These are phyloP conservation scores for Onygenales sp. DNA, from an alignment of 2,329 filamentous ascomycete genomes.

Conservation along the genomic window DNA sequence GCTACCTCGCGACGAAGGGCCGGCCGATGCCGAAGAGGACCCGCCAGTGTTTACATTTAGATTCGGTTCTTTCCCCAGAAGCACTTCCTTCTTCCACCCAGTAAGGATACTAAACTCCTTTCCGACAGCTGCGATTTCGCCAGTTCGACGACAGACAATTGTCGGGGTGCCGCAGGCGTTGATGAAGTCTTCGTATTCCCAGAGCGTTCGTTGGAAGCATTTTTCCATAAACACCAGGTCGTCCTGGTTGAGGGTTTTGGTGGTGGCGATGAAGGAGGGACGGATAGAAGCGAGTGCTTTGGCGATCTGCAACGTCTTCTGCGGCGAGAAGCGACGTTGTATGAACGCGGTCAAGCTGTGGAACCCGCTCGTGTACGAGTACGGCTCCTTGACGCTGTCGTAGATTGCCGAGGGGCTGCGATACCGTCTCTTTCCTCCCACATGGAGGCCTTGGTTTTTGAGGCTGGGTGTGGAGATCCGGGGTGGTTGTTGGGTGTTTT, in stretches of 20 bases:
- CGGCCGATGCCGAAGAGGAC: slow-evolving; percentile 23
- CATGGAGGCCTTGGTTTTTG: slow-evolving; percentile 30
- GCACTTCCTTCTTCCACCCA: slow-evolving; percentile 82
- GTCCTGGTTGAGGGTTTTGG: slow-evolving; percentile 74
- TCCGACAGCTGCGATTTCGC: slow-evolving; percentile 88
- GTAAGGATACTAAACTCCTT: slow-evolving; percentile 96
- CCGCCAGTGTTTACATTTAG: slow-evolving; percentile 71
- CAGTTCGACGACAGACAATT: slow-evolving; percentile 81
- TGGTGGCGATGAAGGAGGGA: slow-evolving; percentile 86
- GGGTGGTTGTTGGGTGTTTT: slow-evolving; percentile 24
- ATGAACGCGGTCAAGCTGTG: slow-evolving; percentile 78
- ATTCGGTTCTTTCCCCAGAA: slow-evolving; percentile 80
- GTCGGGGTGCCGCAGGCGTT: slow-evolving; percentile 81
- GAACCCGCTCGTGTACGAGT: slow-evolving; percentile 82
- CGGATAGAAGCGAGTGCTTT: slow-evolving; percentile 82
- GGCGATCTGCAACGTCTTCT: slow-evolving; percentile 72
- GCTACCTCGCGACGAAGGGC: slow-evolving; percentile 36
- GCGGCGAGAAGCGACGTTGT: slow-evolving; percentile 65
- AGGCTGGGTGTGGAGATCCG: slow-evolving; percentile 35
- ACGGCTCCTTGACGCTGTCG: slow-evolving; percentile 79
- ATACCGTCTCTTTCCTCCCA: slow-evolving; percentile 39
- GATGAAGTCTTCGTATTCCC: slow-evolving; percentile 90
- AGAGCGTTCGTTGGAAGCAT: slow-evolving; percentile 84
- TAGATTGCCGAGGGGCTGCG: slow-evolving; percentile 79
- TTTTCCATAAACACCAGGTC: slow-evolving; percentile 98